Conservation (phyloP, 257 asterid species). For the Galeopsis tetrahit region DNA sequence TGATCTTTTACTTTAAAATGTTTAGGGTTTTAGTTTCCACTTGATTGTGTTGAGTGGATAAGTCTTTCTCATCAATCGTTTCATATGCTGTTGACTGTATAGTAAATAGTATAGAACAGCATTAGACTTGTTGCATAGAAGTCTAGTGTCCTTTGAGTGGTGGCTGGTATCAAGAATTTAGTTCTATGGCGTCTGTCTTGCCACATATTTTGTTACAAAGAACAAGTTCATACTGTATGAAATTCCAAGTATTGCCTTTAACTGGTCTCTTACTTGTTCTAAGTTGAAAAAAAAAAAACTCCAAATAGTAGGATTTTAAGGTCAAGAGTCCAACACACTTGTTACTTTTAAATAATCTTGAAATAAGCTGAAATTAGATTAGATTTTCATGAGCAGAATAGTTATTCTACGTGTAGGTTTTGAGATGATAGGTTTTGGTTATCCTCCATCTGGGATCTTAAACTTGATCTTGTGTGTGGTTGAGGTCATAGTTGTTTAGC, state of each 20-base stretch:
- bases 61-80: not conserved
- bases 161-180: slow-evolving; percentile 6
- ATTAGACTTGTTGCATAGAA: not conserved
- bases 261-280: not conserved
- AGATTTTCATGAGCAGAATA: not conserved
- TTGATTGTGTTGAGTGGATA: not conserved
- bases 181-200: slow-evolving; percentile 3
- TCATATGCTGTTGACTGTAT: not conserved
- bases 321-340: not conserved
- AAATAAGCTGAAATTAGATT: not conserved
- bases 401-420: slow-evolving; percentile 2
- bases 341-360: not conserved
- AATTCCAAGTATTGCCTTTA: not conserved
- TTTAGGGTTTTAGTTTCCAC: not conserved
- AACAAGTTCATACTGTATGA: slow-evolving; percentile 9
- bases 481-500: not conserved
- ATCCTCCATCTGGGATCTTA: slow-evolving; percentile 17
- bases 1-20: not conserved
- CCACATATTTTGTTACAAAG: not conserved
- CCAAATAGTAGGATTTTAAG: not conserved
- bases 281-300: not conserved
- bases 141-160: not conserved
- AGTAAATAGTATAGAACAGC: not conserved
- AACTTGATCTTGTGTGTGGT: slow-evolving; percentile 5
- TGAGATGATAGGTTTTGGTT: slow-evolving; percentile 5